These are phyloP conservation scores for Clarkia xantiana DNA, from an alignment of 345 rosid genomes.

Conservation along the genomic window DNA sequence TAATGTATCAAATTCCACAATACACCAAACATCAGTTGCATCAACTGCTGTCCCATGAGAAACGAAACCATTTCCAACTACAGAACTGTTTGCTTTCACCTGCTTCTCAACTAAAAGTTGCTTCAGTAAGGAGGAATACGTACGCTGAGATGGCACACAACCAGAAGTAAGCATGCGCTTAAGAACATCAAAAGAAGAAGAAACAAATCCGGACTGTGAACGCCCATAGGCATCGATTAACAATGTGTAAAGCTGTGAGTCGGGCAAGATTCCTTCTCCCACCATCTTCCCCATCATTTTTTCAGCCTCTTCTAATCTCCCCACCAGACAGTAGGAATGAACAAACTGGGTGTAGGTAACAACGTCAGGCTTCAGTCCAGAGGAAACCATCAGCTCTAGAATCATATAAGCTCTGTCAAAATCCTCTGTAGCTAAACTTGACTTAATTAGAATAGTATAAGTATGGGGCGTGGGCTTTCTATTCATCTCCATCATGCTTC, in stretches of 20 bases:
- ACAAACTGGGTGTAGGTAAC: conserved; percentile 62
- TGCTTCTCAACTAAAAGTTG: conserved; percentile 31
- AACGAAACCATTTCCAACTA: conserved; percentile 16
- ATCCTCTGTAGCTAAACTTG: conserved; percentile 47
- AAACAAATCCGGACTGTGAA: conserved; percentile 29
- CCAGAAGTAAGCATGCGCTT: conserved; percentile 62
- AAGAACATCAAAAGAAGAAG: conserved; percentile 60
- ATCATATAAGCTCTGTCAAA: conserved; percentile 37
- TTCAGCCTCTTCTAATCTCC: conserved; percentile 59
- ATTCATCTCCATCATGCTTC: conserved; percentile 42
- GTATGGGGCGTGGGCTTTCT: conserved; percentile 42
- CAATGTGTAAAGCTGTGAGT: conserved; percentile 44
- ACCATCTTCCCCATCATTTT: conserved; percentile 47
- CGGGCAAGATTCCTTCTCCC: conserved; percentile 50
- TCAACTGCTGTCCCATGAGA: conserved; percentile 14
- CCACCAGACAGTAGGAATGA: conserved; percentile 45
- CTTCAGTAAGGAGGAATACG: conserved; percentile 49
- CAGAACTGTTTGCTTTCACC: conserved; percentile 18
- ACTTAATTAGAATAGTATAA: conserved; percentile 55
- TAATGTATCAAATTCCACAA: conserved; percentile 39
- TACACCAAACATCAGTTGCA: conserved; percentile 37
- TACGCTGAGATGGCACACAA: conserved; percentile 63
- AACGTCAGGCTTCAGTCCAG: conserved; percentile 52
- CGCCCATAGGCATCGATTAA: conserved; percentile 54
- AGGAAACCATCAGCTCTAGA: conserved; percentile 38